phyloP scores from a whole-genome alignment of 2,329 filamentous ascomycete genomes.

The Aspergillus ochraceoroseus region DNA sequence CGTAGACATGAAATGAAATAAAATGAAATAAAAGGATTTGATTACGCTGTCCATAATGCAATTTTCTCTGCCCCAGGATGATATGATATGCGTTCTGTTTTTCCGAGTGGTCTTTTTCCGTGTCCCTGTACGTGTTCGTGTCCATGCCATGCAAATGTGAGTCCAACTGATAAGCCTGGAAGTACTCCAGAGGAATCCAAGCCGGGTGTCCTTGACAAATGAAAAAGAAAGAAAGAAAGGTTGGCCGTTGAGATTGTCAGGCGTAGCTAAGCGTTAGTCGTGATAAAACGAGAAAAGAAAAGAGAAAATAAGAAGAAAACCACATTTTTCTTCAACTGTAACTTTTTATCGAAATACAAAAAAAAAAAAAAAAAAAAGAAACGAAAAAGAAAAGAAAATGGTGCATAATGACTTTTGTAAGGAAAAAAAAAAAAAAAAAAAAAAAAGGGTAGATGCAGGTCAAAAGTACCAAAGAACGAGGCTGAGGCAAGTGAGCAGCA shows the following conservation, averaged over 20 bases:
- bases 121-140: too few relatives aligned
- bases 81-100: too few relatives aligned
- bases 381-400: neutral
- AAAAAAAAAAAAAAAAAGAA: neutral
- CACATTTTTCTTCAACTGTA: neutral
- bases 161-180: too few relatives aligned
- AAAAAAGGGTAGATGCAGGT: neutral
- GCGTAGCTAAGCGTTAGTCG: neutral
- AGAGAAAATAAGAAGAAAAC: neutral
- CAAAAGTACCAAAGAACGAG: neutral
- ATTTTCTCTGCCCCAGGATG: too few relatives aligned
- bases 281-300: neutral
- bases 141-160: too few relatives aligned
- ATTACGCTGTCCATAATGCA: too few relatives aligned
- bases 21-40: too few relatives aligned
- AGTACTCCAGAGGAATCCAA: too few relatives aligned
- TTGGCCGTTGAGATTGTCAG: too few relatives aligned
- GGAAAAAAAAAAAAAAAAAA: slow-evolving; percentile 1
- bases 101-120: too few relatives aligned
- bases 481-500: neutral
- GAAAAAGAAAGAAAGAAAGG: too few relatives aligned
- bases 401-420: neutral
- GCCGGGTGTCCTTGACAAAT: neutral
- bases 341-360: slow-evolving; percentile 4
- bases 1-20: too few relatives aligned